A percentile compares a stretch with the other conserved stretches of the same genome.
phyloP scores from a whole-genome alignment of 106 monocot genomes.

The Acanthochlamys bracteata region DNA sequence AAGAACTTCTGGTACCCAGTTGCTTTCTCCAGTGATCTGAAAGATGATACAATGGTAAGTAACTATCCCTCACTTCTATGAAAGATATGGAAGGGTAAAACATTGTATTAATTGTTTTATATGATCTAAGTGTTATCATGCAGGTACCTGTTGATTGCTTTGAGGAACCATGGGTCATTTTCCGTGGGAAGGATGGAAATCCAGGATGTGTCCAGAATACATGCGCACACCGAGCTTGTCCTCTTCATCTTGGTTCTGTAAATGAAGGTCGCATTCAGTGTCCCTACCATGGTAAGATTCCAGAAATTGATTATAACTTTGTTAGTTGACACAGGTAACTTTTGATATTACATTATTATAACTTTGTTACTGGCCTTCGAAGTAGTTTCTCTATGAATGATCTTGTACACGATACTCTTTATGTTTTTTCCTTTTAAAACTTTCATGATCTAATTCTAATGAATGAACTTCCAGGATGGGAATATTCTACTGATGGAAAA shows the following conservation, averaged over 20 bases:
- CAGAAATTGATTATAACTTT: too few relatives aligned
- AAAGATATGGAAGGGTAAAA: background rate
- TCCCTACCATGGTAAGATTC: constrained; percentile 81
- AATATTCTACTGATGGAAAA: constrained; percentile 92
- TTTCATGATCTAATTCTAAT: background rate
- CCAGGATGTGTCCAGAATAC: constrained; percentile 93
- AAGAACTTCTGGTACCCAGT: constrained; percentile 92
- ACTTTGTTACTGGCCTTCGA: too few relatives aligned
- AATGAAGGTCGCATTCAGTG: constrained; percentile 86
- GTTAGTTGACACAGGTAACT: too few relatives aligned
- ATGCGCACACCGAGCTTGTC: constrained; percentile 95
- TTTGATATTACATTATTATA: too few relatives aligned
- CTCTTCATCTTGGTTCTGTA: constrained; percentile 84
- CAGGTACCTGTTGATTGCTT: constrained; percentile 91
- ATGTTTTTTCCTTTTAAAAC: too few relatives aligned
- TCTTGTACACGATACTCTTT: too few relatives aligned
- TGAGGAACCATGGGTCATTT: constrained; percentile 94
- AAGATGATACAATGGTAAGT: constrained; percentile 63
- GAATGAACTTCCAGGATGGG: constrained; percentile 72
- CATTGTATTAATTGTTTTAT: background rate
- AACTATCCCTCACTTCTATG: background rate
- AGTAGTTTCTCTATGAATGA: too few relatives aligned
- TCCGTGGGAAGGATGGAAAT: constrained; percentile 77
- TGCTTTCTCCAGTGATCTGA: constrained; percentile 70
- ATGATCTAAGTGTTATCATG: constrained; percentile 5